Conservation (phyloP, 805 yeast genomes). For the Kazachstania psychrophila region DNA sequence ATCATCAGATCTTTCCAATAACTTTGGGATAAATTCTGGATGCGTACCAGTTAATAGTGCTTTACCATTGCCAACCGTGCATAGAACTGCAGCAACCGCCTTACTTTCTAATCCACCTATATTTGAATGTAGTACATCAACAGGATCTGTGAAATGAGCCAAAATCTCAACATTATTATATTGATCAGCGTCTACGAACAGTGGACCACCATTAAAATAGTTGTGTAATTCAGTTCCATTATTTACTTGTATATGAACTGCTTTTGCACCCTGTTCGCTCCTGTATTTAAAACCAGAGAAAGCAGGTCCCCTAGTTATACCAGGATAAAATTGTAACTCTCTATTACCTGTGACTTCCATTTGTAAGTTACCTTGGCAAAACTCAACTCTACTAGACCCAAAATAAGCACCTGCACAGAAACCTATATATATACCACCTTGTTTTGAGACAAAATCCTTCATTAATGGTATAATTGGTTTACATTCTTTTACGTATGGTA, state of each 20-base stretch:
- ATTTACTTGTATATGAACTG: constrained; percentile 39
- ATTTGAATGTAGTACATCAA: constrained; percentile 40
- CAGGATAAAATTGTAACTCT: constrained; percentile 76
- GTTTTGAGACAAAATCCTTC: constrained; percentile 54
- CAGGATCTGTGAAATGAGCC: constrained; percentile 52
- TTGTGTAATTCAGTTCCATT: constrained; percentile 22
- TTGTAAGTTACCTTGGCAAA: constrained; percentile 60
- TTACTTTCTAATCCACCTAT: constrained; percentile 15
- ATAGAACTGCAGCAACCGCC: constrained; percentile 64
- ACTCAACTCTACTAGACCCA: constrained; percentile 66
- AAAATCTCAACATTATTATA: constrained; percentile 57
- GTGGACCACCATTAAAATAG: constrained; percentile 87
- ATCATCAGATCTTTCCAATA: constrained; percentile 33
- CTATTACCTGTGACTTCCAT: constrained; percentile 82
- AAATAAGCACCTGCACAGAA: constrained; percentile 95
- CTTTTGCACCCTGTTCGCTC: constrained; percentile 65
- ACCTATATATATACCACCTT: constrained; percentile 80
- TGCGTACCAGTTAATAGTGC: constrained; percentile 80
- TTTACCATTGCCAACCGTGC: constrained; percentile 57
- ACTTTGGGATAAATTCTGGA: constrained; percentile 69
- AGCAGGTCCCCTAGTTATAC: constrained; percentile 73
- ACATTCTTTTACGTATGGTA: constrained; percentile 68
- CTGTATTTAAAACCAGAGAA: constrained; percentile 73
- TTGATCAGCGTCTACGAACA: constrained; percentile 66
- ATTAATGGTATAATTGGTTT: constrained; percentile 58